phyloP scores from a whole-genome alignment of 2,329 filamentous ascomycete species.

The Claviceps pusilla region DNA sequence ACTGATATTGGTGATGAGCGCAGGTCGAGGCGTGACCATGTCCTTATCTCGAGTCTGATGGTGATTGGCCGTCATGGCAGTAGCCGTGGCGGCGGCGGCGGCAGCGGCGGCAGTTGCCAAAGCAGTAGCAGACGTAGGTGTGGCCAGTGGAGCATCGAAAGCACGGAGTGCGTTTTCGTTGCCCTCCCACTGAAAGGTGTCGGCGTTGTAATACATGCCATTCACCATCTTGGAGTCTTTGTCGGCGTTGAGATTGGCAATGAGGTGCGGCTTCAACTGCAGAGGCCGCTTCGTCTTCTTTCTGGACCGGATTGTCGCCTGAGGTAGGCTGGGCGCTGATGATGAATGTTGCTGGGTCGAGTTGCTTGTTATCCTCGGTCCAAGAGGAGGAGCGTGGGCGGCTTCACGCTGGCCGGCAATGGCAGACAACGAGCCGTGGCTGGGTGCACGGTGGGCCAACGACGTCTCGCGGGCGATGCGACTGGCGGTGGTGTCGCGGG shows the following conservation, averaged over 20 bases:
- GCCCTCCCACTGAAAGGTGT: constrained; percentile 81
- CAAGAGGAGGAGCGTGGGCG: constrained; percentile 35
- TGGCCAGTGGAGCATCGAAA: constrained; percentile 53
- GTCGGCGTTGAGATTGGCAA: constrained; percentile 62
- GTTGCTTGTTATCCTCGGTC: constrained; percentile 29
- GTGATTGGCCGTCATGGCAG: neutral
- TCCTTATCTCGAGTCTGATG: constrained; percentile 42
- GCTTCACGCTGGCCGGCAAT: constrained; percentile 39
- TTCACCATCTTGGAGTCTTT: constrained; percentile 67
- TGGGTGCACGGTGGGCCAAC: constrained; percentile 43
- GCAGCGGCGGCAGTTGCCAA: constrained; percentile 10
- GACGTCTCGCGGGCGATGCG: constrained; percentile 49
- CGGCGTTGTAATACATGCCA: constrained; percentile 90
- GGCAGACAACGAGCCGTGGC: constrained; percentile 37
- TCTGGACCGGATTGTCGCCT: constrained; percentile 33
- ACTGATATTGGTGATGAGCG: constrained; percentile 83
- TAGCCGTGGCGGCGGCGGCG: neutral
- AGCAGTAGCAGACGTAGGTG: constrained; percentile 30
- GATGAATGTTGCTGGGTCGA: constrained; percentile 20
- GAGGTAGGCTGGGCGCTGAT: constrained; percentile 25
- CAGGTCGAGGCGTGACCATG: constrained; percentile 46
- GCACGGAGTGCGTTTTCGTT: constrained; percentile 73
- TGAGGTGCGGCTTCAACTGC: constrained; percentile 70
- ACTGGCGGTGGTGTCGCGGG: constrained; percentile 50
- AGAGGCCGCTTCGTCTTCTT: constrained; percentile 43